These are phyloP conservation scores for Phytophthora nicotianae DNA, from an alignment of 352 stramenopile species.

Conservation along the genomic window DNA sequence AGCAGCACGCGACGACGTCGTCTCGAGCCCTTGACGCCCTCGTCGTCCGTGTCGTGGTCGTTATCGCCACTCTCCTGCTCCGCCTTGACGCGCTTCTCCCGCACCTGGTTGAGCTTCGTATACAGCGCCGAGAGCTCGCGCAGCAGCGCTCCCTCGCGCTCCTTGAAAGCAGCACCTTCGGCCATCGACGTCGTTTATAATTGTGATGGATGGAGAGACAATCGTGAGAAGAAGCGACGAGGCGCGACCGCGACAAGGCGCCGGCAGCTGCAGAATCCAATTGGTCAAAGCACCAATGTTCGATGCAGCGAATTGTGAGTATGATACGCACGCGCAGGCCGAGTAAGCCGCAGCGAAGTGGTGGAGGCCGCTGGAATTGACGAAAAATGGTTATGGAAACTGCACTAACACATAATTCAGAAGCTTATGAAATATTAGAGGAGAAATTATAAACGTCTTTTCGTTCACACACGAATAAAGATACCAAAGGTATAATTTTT, in stretches of 20 bases:
- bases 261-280: slow-evolving; percentile 4
- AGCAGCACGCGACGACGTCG: slow-evolving; percentile 69
- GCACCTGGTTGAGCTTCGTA: slow-evolving; percentile 84
- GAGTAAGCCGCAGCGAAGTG: neutral
- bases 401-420: neutral
- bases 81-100: slow-evolving; percentile 74
- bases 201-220: slow-evolving; percentile 11
- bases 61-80: slow-evolving; percentile 56
- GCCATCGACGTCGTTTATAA: slow-evolving; percentile 13
- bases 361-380: slow-evolving; percentile 6
- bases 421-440: slow-evolving; percentile 1
- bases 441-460: too few relatives aligned
- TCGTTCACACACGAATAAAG: too few relatives aligned
- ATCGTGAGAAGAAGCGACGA: slow-evolving; percentile 27
- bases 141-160: slow-evolving; percentile 72
- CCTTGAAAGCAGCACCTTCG: slow-evolving; percentile 52
- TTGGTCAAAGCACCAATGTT: neutral
- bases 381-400: slow-evolving; percentile 1
- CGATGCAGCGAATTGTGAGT: neutral
- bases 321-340: neutral
- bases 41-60: slow-evolving; percentile 34
- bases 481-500: too few relatives aligned
- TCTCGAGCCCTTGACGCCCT: slow-evolving; percentile 35
- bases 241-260: slow-evolving; percentile 31
- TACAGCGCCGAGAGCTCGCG: slow-evolving; percentile 77